Percentiles rank a stretch among this genome's conserved stretches.
phyloP scores from a whole-genome alignment of 345 rosid species.

The Mallotus nudiflorus region DNA sequence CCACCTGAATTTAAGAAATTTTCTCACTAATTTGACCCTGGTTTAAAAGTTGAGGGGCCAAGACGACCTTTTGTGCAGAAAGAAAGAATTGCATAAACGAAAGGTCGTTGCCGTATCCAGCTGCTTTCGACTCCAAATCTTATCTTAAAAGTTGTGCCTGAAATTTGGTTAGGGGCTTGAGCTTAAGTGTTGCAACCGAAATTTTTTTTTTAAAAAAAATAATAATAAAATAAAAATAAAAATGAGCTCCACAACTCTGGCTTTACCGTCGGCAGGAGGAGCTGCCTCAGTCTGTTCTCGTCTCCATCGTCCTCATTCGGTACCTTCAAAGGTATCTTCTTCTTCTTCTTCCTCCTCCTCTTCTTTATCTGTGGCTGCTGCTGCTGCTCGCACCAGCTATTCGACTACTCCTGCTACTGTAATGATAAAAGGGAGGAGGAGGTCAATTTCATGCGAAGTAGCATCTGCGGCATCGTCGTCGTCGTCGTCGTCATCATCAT shows the following conservation, averaged over 20 bases:
- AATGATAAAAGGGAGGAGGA: not conserved
- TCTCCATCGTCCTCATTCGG: not conserved
- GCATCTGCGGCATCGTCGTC: conserved; percentile 3
- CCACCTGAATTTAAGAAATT: too few species aligned
- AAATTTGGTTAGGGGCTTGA: not conserved
- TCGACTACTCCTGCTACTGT: not conserved
- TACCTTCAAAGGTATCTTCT: too few species aligned
- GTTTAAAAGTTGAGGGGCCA: too few species aligned
- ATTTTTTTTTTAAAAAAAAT: too few species aligned
- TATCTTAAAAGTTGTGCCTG: not conserved
- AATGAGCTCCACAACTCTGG: conserved; percentile 7
- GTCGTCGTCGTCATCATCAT: conserved; percentile 4
- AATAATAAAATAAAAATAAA: not conserved
- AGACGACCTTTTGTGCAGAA: too few species aligned
- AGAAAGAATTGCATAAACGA: too few species aligned
- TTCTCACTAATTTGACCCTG: too few species aligned
- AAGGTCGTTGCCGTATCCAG: too few species aligned
- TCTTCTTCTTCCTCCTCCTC: too few species aligned
- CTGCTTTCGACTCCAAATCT: too few species aligned
- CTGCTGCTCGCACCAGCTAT: not conserved
- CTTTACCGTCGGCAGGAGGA: conserved; percentile 14
- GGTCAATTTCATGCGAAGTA: conserved; percentile 4
- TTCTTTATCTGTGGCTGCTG: too few species aligned
- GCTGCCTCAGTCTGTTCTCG: conserved; percentile 9
- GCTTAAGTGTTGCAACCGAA: too few species aligned